Evolutionary conservation across 768 basidiomycete species (phyloP), one percentile per base, ranked within the genome.

Genomic region (Mycena chlorophos): DNA sequence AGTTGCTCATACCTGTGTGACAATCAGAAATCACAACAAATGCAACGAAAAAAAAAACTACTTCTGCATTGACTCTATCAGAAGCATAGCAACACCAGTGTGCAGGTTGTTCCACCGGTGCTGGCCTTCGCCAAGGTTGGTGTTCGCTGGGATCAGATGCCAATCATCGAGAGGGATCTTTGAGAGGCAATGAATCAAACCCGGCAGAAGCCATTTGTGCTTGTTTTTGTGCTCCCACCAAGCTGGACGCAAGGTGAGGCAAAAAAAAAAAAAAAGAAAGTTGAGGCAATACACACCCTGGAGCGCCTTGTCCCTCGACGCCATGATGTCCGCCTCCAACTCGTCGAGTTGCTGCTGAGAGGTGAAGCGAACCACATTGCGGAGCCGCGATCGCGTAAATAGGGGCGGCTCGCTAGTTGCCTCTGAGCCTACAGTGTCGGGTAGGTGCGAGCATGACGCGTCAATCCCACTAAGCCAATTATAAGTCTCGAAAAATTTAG

Each of bases 71-170:
- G 56, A 57, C 39, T 57, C 34, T 34, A 57, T 43, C 4, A 52
- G 25, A 16, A 42, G 28, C 49, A 56, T 56, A 16, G n/a, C 22
- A 13, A 42, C 48, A 10, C 54, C 46, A 4, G 54, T 55, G 23
- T 56, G 49, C 3, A 30, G 22, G 49, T 56, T 56, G 51, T 56
- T 56, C 26, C 40, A 30, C 23, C 17, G 19, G 38, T 56, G 55
- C 45, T 56, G 49, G 22, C 38, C 55, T 47, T 56, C 55, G 16
- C 55, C 55, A 12, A 46, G 14, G 17, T 56, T 56, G 5, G 55
- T 56, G 28, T 25, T 56, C 19, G 55, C n/a, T 27, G 25, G 22
- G 14, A 49, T 49, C 34, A 49, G 13, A 29, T 49, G 23, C 47
- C 53, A 54, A 27, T 22, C 34, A 29, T 47, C 47, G 14, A 19